Base-by-base conservation (phyloP, 148 eudicot genomes). In the Polygonum maritimum region DNA sequence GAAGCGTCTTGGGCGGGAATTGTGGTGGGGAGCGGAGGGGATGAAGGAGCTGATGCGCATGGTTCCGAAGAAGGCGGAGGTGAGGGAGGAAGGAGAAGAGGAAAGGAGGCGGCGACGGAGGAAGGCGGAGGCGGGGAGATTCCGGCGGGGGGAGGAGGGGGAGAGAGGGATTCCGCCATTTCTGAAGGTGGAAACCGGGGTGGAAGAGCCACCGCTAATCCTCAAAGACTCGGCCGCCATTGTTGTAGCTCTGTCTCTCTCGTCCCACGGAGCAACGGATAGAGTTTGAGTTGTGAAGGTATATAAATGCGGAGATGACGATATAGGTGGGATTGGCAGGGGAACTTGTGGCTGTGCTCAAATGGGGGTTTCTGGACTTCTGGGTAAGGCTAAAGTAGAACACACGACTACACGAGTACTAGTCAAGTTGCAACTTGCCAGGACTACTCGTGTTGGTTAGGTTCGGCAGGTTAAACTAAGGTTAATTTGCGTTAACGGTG, bases 191-290 rank as follows among this genome's bases (percentile, higher is more conserved):
- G 57, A 40, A 77, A 69, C 49, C 3, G 71, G 71, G 71, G 22
- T 69, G 63, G 70, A 77, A 16, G 26, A 22, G 15, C 52, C 19
- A 40, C 74, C 15, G 79, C 73, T 51, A 40, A 76, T 45, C 45
- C 73, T 67, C 73, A 76, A 13, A 18, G 78, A 63, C 60, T 67
- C 78, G 12, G 79, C 79, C 1, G 79, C 79, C 79, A 77, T 76
- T 69, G 48, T 52, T 31, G n/a, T 73, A 18, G 31, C 31, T 26
- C 31, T 26, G 31, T 26, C 31, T 26, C 40, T 69, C 72, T 69
- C 72, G n/a, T 69, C 44, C 18, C 45, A 69, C 40, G 36, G 16
- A 35, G 40, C 41, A 69, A 44, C 14, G 72, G 40, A 35, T 69
- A 18, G 72, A 33, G 40, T 33, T 33, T 44, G 72, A 21, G 14